Evolutionary conservation across 75 land plant genomes (phyloP).

Genomic region (Picea sitchensis): DNA sequence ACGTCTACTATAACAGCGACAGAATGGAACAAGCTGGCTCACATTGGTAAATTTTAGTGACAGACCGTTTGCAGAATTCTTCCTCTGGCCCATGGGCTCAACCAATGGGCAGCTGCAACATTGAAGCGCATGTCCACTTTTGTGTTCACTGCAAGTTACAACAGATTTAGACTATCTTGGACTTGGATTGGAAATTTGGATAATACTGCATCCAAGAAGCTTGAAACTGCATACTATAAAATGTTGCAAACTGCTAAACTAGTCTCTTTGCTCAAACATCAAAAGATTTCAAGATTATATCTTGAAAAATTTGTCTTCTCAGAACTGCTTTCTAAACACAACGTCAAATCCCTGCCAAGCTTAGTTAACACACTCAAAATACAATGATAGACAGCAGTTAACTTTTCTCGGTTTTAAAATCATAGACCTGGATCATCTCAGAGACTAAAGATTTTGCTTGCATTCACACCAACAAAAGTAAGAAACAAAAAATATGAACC

Average conservation of each 20-base stretch:
- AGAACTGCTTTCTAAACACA: background rate
- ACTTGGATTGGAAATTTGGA: no score
- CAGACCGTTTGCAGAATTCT: slow-evolving; percentile 75
- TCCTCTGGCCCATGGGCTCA: slow-evolving; percentile 63
- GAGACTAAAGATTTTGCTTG: background rate
- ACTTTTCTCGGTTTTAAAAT: background rate
- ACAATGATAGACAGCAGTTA: no score
- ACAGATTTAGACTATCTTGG: background rate
- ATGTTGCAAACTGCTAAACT: background rate
- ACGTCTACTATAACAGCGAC: background rate
- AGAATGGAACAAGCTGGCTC: slow-evolving; percentile 9
- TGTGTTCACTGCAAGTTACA: slow-evolving; percentile 68
- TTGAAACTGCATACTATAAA: background rate
- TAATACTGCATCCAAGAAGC: background rate
- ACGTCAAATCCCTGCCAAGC: background rate
- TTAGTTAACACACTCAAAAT: background rate
- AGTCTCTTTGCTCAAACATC: background rate
- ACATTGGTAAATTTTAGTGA: slow-evolving; percentile 17
- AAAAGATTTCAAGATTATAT: background rate
- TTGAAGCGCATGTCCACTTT: slow-evolving; percentile 99
- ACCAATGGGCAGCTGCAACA: slow-evolving; percentile 84
- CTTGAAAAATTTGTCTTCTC: background rate
- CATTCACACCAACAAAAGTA: no score
- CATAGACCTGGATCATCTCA: background rate
- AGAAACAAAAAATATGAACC: no score